Percentiles rank a stretch among this genome's conserved stretches.
phyloP scores from a whole-genome alignment of 768 basidiomycete genomes.

The Lactarius quietus region DNA sequence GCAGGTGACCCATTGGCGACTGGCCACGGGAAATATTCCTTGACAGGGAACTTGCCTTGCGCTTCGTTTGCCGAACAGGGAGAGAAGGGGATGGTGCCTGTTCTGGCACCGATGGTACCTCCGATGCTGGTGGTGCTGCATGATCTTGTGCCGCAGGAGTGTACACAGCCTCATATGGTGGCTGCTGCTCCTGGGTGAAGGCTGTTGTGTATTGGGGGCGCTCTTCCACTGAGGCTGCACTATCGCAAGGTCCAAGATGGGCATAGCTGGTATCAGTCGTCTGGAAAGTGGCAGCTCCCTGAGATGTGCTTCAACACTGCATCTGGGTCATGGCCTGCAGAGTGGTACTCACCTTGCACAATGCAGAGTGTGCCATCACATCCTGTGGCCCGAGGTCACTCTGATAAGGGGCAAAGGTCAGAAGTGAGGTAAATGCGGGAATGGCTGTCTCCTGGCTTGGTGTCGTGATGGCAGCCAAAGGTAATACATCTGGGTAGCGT shows the following conservation, averaged over 20 bases:
- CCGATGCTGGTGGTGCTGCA: neutral
- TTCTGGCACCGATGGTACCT: too few relatives aligned
- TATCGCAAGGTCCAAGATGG: neutral
- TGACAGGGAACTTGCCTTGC: neutral
- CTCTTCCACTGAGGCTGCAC: neutral
- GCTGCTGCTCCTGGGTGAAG: neutral
- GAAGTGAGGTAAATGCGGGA: neutral
- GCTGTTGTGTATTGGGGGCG: neutral
- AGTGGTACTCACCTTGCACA: slow-evolving; percentile 22
- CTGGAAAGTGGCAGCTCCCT: slow-evolving; percentile 7
- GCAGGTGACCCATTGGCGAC: slow-evolving; percentile 25
- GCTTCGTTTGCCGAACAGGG: neutral
- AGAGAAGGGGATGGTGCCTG: neutral
- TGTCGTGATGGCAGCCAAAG: neutral
- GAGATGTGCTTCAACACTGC: neutral
- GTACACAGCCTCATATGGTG: neutral
- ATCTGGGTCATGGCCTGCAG: neutral
- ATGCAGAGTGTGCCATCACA: neutral
- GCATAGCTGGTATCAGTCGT: neutral
- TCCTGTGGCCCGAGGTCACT: slow-evolving; percentile 8
- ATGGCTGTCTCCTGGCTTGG: neutral
- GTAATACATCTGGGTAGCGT: neutral
- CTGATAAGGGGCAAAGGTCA: slow-evolving; percentile 15
- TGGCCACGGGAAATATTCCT: neutral
- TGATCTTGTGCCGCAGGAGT: neutral